Evolutionary conservation across 805 yeast species (phyloP), one percentile per base, ranked within the genome.

Genomic region (Yamadazyma insecticola): DNA sequence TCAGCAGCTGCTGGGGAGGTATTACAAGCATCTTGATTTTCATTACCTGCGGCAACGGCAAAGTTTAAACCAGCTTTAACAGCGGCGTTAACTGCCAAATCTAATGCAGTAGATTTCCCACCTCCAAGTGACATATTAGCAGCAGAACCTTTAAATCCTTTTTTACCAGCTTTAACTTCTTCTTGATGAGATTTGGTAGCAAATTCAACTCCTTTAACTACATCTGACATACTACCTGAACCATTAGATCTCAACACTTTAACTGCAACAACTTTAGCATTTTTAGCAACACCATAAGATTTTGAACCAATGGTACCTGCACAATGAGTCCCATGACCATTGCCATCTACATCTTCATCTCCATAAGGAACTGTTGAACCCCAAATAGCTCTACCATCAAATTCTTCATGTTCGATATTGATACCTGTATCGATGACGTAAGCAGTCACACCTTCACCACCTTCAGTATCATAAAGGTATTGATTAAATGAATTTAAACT

Each of bases 41-140:
- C 95, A 59, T 90, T 89, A 64, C 97, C 97, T 18, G 97, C 96
- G 30, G 97, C 97, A 43, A 87, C 96, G 22, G 95, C 94, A 56
- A 90, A 82, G 55, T 86, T 92, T 37, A 90, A 63, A 48, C 96
- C 97, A 19, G 89, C 83, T 41, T 75, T 71, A 29, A 85, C 87
- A 23, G 95, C 96, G 26, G 95, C 95, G 47, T 85, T 78, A 27
- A 85, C 94, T 35, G 95, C 96, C 57, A 78, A 48, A 53, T 87
- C 95, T 46, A 89, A 73, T 6, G 95, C 78, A 30, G 87, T 83
- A 3, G 96, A 84, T 51, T 79, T 81, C 50, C 95, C 95, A 56
- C 96, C 96, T 50, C 96, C 96, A 38, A 89, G 70, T 11, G 96
- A 88, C 90, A 88, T 86, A 67, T 90, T 92, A 28, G 88, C 90